Evolutionary conservation across 2,329 filamentous ascomycete species (phyloP), one percentile per base, ranked within the genome.

Genomic region (Pseudogymnoascus sp.): DNA sequence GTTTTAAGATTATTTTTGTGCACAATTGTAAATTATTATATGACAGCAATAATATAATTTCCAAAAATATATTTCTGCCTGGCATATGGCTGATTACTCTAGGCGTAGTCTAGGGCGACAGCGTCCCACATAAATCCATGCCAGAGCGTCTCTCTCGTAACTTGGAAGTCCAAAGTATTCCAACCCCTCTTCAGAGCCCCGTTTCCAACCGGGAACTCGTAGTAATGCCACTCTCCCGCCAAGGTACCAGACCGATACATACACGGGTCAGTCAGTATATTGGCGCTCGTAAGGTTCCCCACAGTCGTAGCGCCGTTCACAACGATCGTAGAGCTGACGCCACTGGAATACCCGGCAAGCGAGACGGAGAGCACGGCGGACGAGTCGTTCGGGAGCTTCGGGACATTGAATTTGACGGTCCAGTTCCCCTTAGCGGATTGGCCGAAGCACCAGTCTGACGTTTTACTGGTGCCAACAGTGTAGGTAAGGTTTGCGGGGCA

Each of bases 401-500:
- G 42, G 9, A 66, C 38, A 16, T 59, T 56, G 38, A 66, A 67
- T 46, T 53, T 21, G 3, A 67, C 36, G 18, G 62, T 63, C 65
- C 65, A 66, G n/a, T 60, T 43, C 36, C 66, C 66, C 3, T 21
- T n/a, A 21, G 64, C 62, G 6, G 65, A 66, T 28, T 81, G 79
- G 0, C 75, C 79, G 62, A 80, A 82, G 64, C 77, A 82, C 80
- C 80, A 82, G 63, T 82, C 79, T 0, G 68, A 66, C 1, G 72
- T 71, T 3, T 69, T 69, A 16, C 72, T 76, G 59, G 67, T 63
- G 2, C 78, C 78, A 11, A 80, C 68, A 0, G 72, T 77, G 66
- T 76, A 82, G 0, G 75, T 78, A 8, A 82, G 66, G 62, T 81
- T 77, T 2, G 73, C 75, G 0, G 80, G 79, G 40, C 78, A 80